Evolutionary conservation across 1,284 basidiomycete genomes (phyloP).

Genomic region (Amylostereum chailletii): DNA sequence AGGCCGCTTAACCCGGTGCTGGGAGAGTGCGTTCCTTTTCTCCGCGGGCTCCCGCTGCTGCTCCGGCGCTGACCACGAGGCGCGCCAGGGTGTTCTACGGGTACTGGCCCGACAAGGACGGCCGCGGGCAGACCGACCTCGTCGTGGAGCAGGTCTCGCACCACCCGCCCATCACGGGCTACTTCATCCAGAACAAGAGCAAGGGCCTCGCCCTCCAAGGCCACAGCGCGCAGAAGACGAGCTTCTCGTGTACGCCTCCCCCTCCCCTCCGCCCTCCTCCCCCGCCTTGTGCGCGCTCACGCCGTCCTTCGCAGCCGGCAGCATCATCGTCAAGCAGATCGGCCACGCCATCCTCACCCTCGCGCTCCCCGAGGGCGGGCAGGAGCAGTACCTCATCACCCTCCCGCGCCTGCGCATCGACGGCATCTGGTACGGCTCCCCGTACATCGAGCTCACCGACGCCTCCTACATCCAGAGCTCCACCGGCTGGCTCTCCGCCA

Average conservation of each 20-base stretch:
- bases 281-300: background rate
- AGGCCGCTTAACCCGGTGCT: constrained; percentile 94
- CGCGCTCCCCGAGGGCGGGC: constrained; percentile 43
- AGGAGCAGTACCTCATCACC: constrained; percentile 85
- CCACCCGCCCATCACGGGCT: constrained; percentile 85
- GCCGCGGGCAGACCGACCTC: constrained; percentile 79
- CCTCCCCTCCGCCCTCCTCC: background rate
- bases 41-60: background rate
- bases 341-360: constrained; percentile 87
- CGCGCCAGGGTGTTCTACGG: constrained; percentile 78
- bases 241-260: constrained; percentile 61
- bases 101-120: constrained; percentile 74
- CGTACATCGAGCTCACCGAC: constrained; percentile 87
- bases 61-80: constrained; percentile 4
- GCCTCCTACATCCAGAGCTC: constrained; percentile 79
- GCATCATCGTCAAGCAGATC: constrained; percentile 88
- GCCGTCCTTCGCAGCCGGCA: constrained; percentile 33
- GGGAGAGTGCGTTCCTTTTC: constrained; percentile 63
- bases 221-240: constrained; percentile 95
- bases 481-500: constrained; percentile 61
- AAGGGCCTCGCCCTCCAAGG: constrained; percentile 81
- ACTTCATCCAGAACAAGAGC: constrained; percentile 75
- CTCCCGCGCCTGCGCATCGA: constrained; percentile 61
- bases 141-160: constrained; percentile 97
- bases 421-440: constrained; percentile 53